Conservation (phyloP, 139 green algal species). For the Trebouxia sp. region DNA sequence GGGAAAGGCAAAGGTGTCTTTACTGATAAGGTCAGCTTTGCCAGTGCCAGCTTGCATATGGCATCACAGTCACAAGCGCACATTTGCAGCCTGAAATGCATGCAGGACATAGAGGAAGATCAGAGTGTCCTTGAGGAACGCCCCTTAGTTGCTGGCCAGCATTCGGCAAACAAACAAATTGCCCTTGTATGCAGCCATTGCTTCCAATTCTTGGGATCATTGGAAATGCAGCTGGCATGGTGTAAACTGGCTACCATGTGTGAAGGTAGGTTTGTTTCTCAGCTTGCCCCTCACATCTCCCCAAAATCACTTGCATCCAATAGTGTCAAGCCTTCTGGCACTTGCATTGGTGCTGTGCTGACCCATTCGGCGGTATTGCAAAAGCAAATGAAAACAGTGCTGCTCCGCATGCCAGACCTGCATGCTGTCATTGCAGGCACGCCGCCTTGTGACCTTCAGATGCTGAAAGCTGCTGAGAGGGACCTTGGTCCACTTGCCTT, state of each 20-base stretch:
- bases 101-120: constrained; percentile 41
- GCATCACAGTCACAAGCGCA: no score
- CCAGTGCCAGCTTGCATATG: background rate
- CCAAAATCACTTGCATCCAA: background rate
- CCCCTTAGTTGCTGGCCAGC: constrained; percentile 54
- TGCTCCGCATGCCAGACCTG: background rate
- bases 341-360: background rate
- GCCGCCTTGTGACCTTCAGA: background rate
- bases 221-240: constrained; percentile 54
- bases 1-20: constrained; percentile 12
- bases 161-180: constrained; percentile 43
- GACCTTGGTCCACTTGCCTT: background rate
- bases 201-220: constrained; percentile 55
- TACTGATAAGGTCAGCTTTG: background rate
- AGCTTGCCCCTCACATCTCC: background rate
- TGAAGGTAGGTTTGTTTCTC: background rate
- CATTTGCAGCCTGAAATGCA: background rate
- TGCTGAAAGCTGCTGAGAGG: background rate
- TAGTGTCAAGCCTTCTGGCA: background rate
- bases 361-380: background rate
- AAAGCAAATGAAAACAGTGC: background rate
- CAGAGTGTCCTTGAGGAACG: constrained; percentile 49
- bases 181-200: constrained; percentile 55
- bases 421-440: background rate
- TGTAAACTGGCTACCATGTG: background rate